Base-by-base conservation (phyloP, 306 rosid genomes). In the Leucaena leucocephala region DNA sequence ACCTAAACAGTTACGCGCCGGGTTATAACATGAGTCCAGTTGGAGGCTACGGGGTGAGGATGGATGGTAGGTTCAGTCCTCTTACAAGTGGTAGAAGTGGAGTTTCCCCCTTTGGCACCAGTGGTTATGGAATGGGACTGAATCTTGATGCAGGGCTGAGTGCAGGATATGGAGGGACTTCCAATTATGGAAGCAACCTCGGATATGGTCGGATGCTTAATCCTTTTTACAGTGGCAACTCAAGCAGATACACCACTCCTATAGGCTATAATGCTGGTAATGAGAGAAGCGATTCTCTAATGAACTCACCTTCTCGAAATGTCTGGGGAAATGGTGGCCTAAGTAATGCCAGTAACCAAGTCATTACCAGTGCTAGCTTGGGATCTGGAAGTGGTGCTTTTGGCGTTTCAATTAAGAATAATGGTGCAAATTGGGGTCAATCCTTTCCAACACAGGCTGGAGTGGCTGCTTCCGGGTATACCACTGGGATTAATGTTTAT, bases 61-160 rank as follows among this genome's bases (percentile, higher is more conserved):
- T 87, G 89, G 98, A 93, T 82, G 90, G 93, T 63, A 89, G 98
- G 87, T 89, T 90, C 87, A 88, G 81, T 82, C 91, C 93, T 49
- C 82, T 89, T 69, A 34, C 90, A 58, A 84, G 78, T 62, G 77
- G 88, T 80, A 92, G 98, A 83, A 86, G 85, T 17, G 89, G 88
- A 19, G 67, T 91, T 77, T 84, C 88, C 76, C 91, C 89, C 65
- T 85, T 89, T 83, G 91, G 93, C 79, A 75, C 85, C 19, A 67
- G 81, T 76, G 87, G 83, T 79, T 91, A 86, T 83, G 95, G 97
- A 74, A 78, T 90, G 80, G 89, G 98, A 78, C 33, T 87, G 87
- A 91, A 87, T 86, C 64, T 90, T 77, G 96, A 90, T 77, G 91
- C 88, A 46, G 94, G 92, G 45, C 72, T 88, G 86, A 90, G 79